Evolutionary conservation across 192 early-diverging fungal genomes (phyloP).

Genomic region (Entrophospora sp.): DNA sequence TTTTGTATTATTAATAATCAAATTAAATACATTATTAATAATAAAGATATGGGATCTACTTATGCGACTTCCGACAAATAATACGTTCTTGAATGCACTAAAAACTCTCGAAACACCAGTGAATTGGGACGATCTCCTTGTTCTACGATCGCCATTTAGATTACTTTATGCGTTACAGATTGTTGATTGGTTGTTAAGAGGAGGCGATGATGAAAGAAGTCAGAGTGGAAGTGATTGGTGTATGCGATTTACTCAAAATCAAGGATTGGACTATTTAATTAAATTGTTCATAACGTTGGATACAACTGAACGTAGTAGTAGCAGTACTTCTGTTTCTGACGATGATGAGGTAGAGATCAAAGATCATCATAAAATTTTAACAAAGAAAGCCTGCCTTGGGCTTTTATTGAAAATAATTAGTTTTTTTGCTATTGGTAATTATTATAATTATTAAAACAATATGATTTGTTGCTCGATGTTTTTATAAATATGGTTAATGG

Average conservation of each 20-base stretch:
- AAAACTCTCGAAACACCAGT: constrained; percentile 24
- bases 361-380: constrained; percentile 14
- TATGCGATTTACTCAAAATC: constrained; percentile 27
- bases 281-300: constrained; percentile 22
- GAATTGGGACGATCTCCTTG: constrained; percentile 28
- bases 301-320: no score
- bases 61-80: constrained; percentile 33
- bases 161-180: constrained; percentile 39
- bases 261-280: constrained; percentile 30
- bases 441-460: no score
- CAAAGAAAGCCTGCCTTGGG: constrained; percentile 19
- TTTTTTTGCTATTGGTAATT: constrained; percentile 17
- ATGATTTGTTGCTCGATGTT: no score
- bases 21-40: not conserved
- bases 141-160: constrained; percentile 34
- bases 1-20: no score
- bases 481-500: not conserved
- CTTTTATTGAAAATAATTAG: constrained; percentile 22
- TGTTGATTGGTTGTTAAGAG: constrained; percentile 30
- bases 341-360: not conserved
- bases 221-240: constrained; percentile 23
- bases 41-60: constrained; percentile 23
- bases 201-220: constrained; percentile 30
- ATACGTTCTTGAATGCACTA: constrained; percentile 20
- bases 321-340: not conserved